These are phyloP conservation scores for Neofusicoccum ribis DNA, from an alignment of 2,329 filamentous ascomycete species.

Conservation along the genomic window DNA sequence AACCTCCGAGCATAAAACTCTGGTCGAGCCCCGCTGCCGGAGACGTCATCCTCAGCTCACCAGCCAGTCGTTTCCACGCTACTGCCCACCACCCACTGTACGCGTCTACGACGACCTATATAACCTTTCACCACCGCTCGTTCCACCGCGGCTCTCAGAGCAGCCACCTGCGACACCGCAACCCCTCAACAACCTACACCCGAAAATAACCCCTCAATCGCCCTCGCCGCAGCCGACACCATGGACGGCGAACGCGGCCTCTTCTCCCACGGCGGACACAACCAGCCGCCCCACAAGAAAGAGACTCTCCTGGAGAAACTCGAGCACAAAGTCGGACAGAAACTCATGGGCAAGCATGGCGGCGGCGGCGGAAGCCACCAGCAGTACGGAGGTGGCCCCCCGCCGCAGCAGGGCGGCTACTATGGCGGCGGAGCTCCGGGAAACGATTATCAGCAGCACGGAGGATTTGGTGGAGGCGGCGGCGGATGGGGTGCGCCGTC, in stretches of 20 bases:
- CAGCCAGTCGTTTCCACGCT: neutral
- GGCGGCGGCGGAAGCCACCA: neutral
- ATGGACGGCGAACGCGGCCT: conserved; percentile 11
- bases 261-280: conserved; percentile 6
- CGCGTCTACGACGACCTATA: neutral
- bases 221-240: neutral
- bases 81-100: neutral
- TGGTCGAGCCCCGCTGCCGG: neutral
- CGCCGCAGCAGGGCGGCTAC: conserved; percentile 7
- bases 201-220: neutral
- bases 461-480: neutral
- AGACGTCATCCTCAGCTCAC: neutral
- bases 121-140: neutral
- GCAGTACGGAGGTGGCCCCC: neutral
- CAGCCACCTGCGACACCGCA: neutral
- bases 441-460: neutral
- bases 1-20: neutral
- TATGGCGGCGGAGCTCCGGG: neutral
- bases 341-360: neutral
- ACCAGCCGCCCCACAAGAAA: conserved; percentile 8
- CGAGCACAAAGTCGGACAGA: conserved; percentile 16
- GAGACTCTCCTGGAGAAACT: conserved; percentile 13
- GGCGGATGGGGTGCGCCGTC: neutral
- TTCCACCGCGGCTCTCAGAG: neutral
- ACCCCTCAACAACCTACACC: neutral